Evolutionary conservation across 148 eudicot genomes (phyloP), one percentile per base, ranked within the genome.

Genomic region (Rhododendron kiyosumense): DNA sequence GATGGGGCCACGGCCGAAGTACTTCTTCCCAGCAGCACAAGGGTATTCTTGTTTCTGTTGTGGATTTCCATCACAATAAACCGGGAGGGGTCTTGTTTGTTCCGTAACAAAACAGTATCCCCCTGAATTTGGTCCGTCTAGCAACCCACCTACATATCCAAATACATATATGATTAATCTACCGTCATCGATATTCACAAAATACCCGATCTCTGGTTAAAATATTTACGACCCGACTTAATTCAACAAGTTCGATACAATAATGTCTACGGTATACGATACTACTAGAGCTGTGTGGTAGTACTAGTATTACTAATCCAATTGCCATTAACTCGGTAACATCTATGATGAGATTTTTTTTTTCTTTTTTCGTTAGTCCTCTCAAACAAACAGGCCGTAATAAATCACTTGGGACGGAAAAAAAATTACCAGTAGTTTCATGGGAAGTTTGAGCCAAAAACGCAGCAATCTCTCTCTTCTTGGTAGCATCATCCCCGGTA

Each of bases 111-210:
- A 90, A 48, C 93, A 93, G 51, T 93, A 93, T 6, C 94, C 95
- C 95, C 94, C 91, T 2, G 95, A 59, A 84, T 92, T 92, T 67
- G 94, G 93, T 8, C 95, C 94, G 84, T 92, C 95, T 18, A 94
- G 18, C 95, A 91, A 93, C 67, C 94, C 95, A 51, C 94, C 94
- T 92, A 81, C 32, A 75, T 18, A 52, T 45, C 93, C 90, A 77
- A 8, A 78, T 26, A 46, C 0, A 65, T 48, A 36, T 36, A 93
- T 74, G 95, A 15, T 54, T 54, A 3, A 5, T 15, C 24, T 0
- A 4, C 4, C 5, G 3, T 0, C 38, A 36, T 43, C 46, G 5
- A 3, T 52, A 0, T 43, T 43, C 8, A 43, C 7, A 43, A 43
- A 43, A 6, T 43, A 43, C 8, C 46, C 46, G 46, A 8, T 52